Base-by-base conservation (phyloP, 805 yeast genomes). In the Ogataea henricii region DNA sequence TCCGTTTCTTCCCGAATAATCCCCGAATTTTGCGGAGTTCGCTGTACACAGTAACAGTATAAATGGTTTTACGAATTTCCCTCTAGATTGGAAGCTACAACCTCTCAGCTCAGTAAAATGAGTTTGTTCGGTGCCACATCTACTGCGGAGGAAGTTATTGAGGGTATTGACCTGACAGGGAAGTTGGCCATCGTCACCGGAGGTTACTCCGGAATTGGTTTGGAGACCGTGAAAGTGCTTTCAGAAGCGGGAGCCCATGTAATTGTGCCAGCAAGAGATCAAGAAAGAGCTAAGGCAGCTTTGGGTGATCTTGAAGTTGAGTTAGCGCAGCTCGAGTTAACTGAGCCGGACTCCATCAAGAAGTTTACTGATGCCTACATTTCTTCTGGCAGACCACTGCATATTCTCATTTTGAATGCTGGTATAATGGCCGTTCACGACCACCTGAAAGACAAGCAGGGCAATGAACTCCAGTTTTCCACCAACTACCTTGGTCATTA, bases 401-500 rank as follows among this genome's bases (percentile, higher is more conserved):
- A 43, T 17, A 43, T 43, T 35, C 21, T 43, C n/a, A 9, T 43
- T 8, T 16, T 43, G 17, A 43, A 36, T 27, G 47, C 41, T 4
- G 47, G 47, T 3, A 26, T 43, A 29, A 43, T 36, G 47, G 47
- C 47, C 6, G 21, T 43, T 4, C 36, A 22, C 20, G 42, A 26
- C 4, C 12, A 10, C n/a, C 36, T 18, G 7, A 22, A 6, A 7
- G 36, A 43, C 29, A 35, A 26, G 27, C 23, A 21, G 10, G 46
- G 46, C 20, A 16, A 35, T n/a, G 46, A 43, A 30, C 27, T 30
- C n/a, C 46, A 43, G 14, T 43, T 43, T 16, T 30, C 41, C 27
- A 43, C 46, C 32, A 36, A 43, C 35, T 40, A 43, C 20, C 35
- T 43, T 7, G 46, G 46, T 2, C 46, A 43, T 22, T 43, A 21